Evolutionary conservation across 805 yeast genomes (phyloP), one percentile per base, ranked within the genome.

Genomic region (Candida dajiaensis): DNA sequence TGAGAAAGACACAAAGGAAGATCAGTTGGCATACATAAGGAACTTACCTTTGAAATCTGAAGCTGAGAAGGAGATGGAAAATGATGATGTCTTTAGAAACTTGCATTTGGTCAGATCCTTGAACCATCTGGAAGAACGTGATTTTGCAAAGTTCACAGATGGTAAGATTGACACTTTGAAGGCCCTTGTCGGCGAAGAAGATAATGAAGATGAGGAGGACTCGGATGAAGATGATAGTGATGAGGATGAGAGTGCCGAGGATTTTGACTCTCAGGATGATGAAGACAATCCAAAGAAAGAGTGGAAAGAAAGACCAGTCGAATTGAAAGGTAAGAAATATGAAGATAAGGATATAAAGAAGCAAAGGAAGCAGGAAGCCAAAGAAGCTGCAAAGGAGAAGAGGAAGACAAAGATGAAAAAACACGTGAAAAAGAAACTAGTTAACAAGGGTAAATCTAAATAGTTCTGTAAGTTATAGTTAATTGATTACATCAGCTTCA

Each of bases 11-110:
- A 55, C 56, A 31, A 59, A 58, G n/a, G 72, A 73, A 38, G 62
- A 56, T 6, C 69, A 66, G 45, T 59, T 67, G 29, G 66, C 73
- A 16, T 72, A 69, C 49, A 71, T 81, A 56, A 74, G 70, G 25
- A 62, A 68, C 9, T 55, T 85, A 46, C 87, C 89, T 0, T 63
- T 81, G 41, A 85, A 85, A 57, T 50, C 58, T 6, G 67, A 73
- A 21, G 77, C 71, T 13, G 67, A 74, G 16, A 74, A 71, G 28
- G 81, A 75, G 43, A 77, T 76, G 38, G 81, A 79, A 21, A 88
- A 85, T 51, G 99, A 94, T 63, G 95, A 87, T 45, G 81, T 94
- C 6, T 94, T 94, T 66, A 72, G 99, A 62, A 80, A 90, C 5
- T 58, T 85, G 44, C 89, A 86, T 65, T 67, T 86, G 56, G 88